Evolutionary conservation across 345 rosid genomes (phyloP).

Genomic region (Corchorus olitorius): DNA sequence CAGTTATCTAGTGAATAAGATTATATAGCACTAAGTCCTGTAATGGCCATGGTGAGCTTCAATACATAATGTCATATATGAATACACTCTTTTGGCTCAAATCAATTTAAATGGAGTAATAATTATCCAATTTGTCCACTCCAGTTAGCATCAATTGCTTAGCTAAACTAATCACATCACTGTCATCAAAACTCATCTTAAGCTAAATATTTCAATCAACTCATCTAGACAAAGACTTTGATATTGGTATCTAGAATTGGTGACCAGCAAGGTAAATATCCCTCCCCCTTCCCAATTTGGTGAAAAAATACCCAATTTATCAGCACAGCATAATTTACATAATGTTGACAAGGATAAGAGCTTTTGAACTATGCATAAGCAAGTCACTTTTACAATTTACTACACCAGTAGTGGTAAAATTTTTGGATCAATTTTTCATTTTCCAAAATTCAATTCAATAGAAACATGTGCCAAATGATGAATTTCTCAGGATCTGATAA

Average conservation of each 20-base stretch:
- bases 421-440: background rate
- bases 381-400: background rate
- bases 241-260: background rate
- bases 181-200: background rate
- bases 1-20: background rate
- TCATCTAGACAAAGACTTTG: background rate
- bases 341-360: background rate
- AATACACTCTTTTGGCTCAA: background rate
- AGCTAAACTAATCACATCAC: background rate
- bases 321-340: background rate
- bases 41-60: background rate
- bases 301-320: background rate
- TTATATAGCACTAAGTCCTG: background rate
- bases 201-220: background rate
- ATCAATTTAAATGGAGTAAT: background rate
- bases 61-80: background rate
- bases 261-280: background rate
- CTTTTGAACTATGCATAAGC: background rate
- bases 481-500: background rate
- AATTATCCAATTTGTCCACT: too few species aligned
- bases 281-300: too few species aligned
- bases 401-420: background rate
- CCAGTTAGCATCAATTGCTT: background rate
- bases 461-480: constrained; percentile 15
- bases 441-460: background rate